Evolutionary conservation across 2,329 filamentous ascomycete genomes (phyloP), one percentile per base, ranked within the genome.

Genomic region (Hawksworthiomyces lignivorus): DNA sequence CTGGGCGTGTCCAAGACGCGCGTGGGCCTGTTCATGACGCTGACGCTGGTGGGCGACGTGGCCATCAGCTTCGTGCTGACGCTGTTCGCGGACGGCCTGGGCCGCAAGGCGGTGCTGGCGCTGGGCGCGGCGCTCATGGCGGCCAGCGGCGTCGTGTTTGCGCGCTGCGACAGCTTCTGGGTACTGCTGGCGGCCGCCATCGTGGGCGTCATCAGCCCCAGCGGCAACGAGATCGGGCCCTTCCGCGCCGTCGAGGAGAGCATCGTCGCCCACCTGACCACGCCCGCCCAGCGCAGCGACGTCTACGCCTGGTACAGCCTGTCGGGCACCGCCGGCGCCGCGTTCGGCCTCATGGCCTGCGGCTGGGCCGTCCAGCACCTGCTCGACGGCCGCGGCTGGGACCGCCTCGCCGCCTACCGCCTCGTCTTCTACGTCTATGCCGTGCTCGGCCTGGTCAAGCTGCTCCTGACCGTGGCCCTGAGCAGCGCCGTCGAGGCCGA

Each of bases 21-120:
- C 24, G 74, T 77, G 45, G 79, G 78, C 3, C 58, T 80, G 1
- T 82, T 82, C 60, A 82, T 82, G 77, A 80, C 76, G 0, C 55
- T 81, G 48, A 83, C 79, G 0, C 59, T 82, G 14, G 61, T 67
- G 12, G 79, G 78, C 20, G 79, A 82, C 55, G 68, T 74, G 4
- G 53, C 65, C 31, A 72, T 82, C 47, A 80, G 76, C 52, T 70
- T 80, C 44, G 28, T 75, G 18, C 63, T 82, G 35, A 78, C 77
- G 0, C 52, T 77, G 6, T 63, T 79, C 46, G 75, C 78, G 20
- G 79, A 82, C 58, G 62, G 61, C 0, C 14, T 49, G 2, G 78
- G 78, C 4, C 66, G 77, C 20, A 66, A 68, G 38, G 62, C 60
- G 6, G 67, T 77, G n/a, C 62, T 82, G 4, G 62, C 68, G 0